A percentile compares a stretch with the other conserved stretches of the same genome.
phyloP scores from a whole-genome alignment of 768 basidiomycete species.

The Baorangia bicolor region DNA sequence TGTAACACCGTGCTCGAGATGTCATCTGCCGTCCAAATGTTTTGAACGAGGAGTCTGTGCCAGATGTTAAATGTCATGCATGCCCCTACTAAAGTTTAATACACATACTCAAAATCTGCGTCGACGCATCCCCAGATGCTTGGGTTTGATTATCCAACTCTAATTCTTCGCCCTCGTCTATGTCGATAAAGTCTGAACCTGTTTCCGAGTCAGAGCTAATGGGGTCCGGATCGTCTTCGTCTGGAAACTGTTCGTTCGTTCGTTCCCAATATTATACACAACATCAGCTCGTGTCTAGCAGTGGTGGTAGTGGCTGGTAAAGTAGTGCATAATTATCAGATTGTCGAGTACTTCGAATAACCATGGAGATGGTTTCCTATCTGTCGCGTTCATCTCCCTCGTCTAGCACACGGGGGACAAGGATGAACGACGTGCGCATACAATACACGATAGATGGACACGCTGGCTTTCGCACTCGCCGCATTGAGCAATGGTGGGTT shows the following conservation, averaged over 20 bases:
- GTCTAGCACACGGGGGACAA: no score
- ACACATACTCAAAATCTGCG: conserved; percentile 19
- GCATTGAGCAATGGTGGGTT: conserved; percentile 71
- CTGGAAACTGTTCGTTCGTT: conserved; percentile 3
- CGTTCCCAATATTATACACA: no score
- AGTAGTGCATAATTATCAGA: no score
- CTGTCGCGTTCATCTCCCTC: no score
- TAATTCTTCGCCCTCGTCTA: background rate
- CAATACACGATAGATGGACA: conserved; percentile 74
- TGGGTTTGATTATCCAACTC: background rate
- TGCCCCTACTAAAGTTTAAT: no score
- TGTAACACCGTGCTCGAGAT: conserved; percentile 12
- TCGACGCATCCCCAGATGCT: conserved; percentile 9
- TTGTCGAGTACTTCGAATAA: no score
- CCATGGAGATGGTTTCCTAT: no score
- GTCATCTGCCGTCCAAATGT: no score
- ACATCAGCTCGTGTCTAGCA: no score
- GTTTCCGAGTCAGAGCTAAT: conserved; percentile 3
- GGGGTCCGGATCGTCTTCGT: conserved; percentile 1
- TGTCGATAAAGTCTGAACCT: conserved; percentile 6
- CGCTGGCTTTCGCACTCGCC: conserved; percentile 78
- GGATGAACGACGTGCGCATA: no score
- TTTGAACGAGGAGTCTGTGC: no score
- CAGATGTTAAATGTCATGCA: background rate
- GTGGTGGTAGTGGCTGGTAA: no score